Evolutionary conservation across 2,329 filamentous ascomycete genomes (phyloP).

Genomic region (Acrodontium crateriforme): DNA sequence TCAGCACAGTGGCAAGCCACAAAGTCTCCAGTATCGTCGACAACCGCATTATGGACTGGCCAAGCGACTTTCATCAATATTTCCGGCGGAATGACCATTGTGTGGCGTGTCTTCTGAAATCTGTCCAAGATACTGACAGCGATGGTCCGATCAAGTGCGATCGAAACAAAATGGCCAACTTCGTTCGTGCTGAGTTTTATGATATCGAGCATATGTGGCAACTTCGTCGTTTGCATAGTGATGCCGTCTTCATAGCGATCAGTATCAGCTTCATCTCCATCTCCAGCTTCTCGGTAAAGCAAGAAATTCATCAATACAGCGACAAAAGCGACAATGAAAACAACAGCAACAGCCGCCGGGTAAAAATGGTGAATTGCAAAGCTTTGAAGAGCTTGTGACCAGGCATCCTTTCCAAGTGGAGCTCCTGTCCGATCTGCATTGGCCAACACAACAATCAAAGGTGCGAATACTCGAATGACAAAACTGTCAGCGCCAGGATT

Average conservation of each 20-base stretch:
- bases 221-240: conserved; percentile 45
- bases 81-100: conserved; percentile 8
- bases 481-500: conserved; percentile 60
- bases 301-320: conserved; percentile 62
- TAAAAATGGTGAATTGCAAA: conserved; percentile 52
- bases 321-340: conserved; percentile 50
- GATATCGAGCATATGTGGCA: conserved; percentile 56
- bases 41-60: conserved; percentile 41
- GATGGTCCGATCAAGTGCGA: conserved; percentile 56
- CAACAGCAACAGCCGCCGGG: conserved; percentile 48
- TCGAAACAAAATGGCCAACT: conserved; percentile 52
- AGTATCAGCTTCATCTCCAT: conserved; percentile 29
- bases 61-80: conserved; percentile 13
- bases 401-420: conserved; percentile 33
- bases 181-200: conserved; percentile 48
- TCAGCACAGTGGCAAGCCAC: conserved; percentile 51
- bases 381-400: conserved; percentile 37
- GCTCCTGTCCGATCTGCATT: conserved; percentile 50
- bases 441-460: conserved; percentile 57
- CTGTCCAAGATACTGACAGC: conserved; percentile 18
- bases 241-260: conserved; percentile 40
- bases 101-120: conserved; percentile 8
- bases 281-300: conserved; percentile 47
- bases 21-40: conserved; percentile 51
- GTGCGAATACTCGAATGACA: conserved; percentile 60